Base-by-base conservation (phyloP, 225 moss, liverwort and hornwort species). In the Ulota crispa region DNA sequence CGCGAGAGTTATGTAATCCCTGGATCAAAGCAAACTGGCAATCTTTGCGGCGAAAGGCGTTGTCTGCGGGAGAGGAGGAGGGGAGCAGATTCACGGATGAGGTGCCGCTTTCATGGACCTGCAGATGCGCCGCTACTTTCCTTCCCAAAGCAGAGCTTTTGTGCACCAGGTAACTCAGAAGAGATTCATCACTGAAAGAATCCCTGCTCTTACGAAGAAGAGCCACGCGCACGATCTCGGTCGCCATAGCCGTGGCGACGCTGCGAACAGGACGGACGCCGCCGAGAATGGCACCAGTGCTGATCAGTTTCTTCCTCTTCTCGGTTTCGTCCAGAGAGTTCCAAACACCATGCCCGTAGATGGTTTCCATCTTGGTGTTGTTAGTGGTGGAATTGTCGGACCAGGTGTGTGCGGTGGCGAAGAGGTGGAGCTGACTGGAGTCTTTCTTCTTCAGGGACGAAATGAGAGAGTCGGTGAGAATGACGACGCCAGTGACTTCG, bases 141-240 rank as follows among this genome's bases (percentile, higher is more conserved):
- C 86, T 73, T 18, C 86, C 90, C 23, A 90, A 37, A 5, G 63
- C 84, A 0, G 90, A 88, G 64, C 88, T 90, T 62, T 84, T 88
- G 3, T 86, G 78, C 41, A 88, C 88, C 68, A 90, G 71, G 62
- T 32, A 85, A 56, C 82, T 90, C 82, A 90, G 26, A 0, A 90
- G 27, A 2, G 81, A 80, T 18, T 78, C 82, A 56, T 70, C 84
- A 4, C 54, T 27, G 19, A 88, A 90, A 8, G 62, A 7, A 28
- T 78, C 53, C 27, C 80, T 77, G 62, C 11, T 80, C 74, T 86
- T 90, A 2, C 88, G 84, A 34, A 86, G 73, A 0, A 91, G 36
- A 19, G 90, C 88, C 0, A 90, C 88, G 62, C 90, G 86, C 73
- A 90, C 90, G 47, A 90, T 86, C 82, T 90, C 90, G 36, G 82